Conservation (phyloP, 129 eudicot species). For the Centella asiatica region DNA sequence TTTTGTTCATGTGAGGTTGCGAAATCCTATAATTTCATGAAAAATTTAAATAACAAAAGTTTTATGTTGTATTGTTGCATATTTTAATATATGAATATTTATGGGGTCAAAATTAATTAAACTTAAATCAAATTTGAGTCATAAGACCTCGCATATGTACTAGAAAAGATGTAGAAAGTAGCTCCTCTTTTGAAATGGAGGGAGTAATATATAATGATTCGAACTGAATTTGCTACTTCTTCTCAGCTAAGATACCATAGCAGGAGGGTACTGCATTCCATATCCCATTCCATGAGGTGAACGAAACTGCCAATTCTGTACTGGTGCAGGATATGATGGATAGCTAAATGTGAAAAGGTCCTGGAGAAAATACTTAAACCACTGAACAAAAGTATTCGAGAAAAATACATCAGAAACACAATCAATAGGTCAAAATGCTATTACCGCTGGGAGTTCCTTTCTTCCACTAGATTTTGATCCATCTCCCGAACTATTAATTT, state of each 20-base stretch:
- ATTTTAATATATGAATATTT: no score
- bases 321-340: slow-evolving; percentile 20
- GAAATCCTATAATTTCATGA: no score
- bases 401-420: background rate
- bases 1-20: no score
- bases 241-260: slow-evolving; percentile 20
- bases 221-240: no score
- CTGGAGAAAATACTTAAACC: slow-evolving; percentile 16
- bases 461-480: slow-evolving; percentile 27
- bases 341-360: slow-evolving; percentile 38
- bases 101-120: no score
- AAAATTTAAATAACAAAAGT: no score
- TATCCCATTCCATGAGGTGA: slow-evolving; percentile 30
- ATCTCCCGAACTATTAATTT: slow-evolving; percentile 8
- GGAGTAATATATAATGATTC: no score
- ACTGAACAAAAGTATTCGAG: background rate
- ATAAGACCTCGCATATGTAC: no score
- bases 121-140: no score
- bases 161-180: no score
- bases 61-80: no score
- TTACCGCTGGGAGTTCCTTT: slow-evolving; percentile 51
- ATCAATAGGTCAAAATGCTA: slow-evolving; percentile 8
- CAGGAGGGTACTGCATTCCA: slow-evolving; percentile 30
- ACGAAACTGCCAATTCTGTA: slow-evolving; percentile 35
- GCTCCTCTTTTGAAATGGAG: no score